These are phyloP conservation scores for Collariella sp. DNA, from an alignment of 495 filamentous ascomycete species.

Conservation along the genomic window DNA sequence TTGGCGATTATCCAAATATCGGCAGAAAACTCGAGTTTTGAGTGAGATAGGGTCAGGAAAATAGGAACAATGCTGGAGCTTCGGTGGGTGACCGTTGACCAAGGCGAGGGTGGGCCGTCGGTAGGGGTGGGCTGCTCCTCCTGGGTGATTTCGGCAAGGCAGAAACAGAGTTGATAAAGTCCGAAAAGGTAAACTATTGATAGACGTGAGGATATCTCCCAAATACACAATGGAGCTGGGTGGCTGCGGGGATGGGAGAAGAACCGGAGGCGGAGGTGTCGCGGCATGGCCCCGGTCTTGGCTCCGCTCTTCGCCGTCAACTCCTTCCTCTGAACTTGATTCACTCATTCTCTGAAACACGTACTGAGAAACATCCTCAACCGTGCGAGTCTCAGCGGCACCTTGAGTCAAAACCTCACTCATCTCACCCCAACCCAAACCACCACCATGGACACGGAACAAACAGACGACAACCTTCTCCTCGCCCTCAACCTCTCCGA, in stretches of 20 bases:
- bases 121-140: too few relatives aligned
- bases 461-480: slow-evolving; percentile 25
- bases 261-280: not conserved
- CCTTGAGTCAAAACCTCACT: not conserved
- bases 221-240: too few relatives aligned
- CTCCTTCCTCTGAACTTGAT: too few relatives aligned
- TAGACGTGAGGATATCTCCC: too few relatives aligned
- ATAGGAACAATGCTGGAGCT: too few relatives aligned
- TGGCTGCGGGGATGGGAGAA: not conserved
- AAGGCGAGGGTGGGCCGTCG: too few relatives aligned
- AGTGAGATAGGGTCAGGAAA: too few relatives aligned
- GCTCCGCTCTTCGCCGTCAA: not conserved
- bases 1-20: not conserved
- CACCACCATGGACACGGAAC: slow-evolving; percentile 14
- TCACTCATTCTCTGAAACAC: not conserved
- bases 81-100: too few relatives aligned
- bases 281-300: not conserved
- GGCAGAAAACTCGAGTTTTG: too few relatives aligned
- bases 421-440: not conserved
- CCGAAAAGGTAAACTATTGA: too few relatives aligned
- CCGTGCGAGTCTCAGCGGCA: not conserved
- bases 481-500: slow-evolving; percentile 37
- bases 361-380: not conserved
- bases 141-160: too few relatives aligned
- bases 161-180: too few relatives aligned